phyloP scores from a whole-genome alignment of 2,329 filamentous ascomycete species.

The Pseudopyrenochaeta lycopersici region DNA sequence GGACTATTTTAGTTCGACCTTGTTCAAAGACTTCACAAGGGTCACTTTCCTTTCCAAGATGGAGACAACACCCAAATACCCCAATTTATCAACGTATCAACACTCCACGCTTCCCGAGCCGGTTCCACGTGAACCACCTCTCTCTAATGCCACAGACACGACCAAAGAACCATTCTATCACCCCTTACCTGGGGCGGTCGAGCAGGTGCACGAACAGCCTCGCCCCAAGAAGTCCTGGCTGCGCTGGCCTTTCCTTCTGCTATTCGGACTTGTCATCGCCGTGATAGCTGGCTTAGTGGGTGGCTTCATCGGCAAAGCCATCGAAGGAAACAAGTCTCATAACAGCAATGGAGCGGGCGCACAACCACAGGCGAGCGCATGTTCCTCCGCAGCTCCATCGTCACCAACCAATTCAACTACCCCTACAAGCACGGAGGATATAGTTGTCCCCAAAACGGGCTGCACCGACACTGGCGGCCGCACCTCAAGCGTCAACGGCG shows the following conservation, averaged over 20 bases:
- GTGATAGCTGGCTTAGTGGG: conserved; percentile 12
- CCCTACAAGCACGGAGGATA: background rate
- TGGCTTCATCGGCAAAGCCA: conserved; percentile 16
- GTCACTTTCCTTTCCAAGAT: background rate
- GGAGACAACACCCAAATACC: background rate
- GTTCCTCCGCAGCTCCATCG: background rate
- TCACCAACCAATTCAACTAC: background rate
- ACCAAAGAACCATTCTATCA: background rate
- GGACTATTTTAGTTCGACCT: no score
- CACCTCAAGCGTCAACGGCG: background rate
- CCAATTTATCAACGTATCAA: background rate
- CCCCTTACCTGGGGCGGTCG: background rate
- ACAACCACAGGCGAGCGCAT: background rate
- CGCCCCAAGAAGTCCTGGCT: background rate
- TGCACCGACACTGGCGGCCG: background rate
- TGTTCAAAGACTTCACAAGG: no score
- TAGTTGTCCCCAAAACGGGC: background rate
- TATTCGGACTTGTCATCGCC: conserved; percentile 6
- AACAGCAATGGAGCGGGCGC: background rate
- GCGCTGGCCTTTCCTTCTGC: conserved; percentile 2
- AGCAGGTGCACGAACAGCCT: background rate
- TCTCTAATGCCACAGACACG: background rate
- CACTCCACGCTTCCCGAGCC: background rate
- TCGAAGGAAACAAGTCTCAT: background rate
- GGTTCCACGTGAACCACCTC: background rate